Conservation (phyloP, 371 early-diverging fungal species). For the Rozella allomycis region DNA sequence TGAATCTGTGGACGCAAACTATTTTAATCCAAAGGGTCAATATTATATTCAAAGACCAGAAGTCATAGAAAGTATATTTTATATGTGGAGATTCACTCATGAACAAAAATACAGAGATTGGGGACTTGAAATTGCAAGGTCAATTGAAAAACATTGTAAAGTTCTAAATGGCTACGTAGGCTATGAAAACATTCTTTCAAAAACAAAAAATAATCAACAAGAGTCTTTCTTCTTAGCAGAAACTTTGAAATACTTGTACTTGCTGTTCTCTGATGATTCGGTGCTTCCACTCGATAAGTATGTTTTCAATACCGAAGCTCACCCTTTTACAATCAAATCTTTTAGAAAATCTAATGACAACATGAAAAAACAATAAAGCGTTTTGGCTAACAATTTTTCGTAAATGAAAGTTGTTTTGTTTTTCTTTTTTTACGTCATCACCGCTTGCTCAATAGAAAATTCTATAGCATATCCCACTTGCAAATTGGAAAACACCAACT, state of each 20-base stretch:
- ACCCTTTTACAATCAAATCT: slow-evolving; percentile 11
- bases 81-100: slow-evolving; percentile 20
- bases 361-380: too few species aligned
- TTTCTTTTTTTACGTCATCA: too few species aligned
- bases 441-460: too few species aligned
- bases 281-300: slow-evolving; percentile 12
- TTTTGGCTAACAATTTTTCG: too few species aligned
- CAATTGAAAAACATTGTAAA: slow-evolving; percentile 1
- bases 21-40: background rate
- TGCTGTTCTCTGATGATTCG: slow-evolving; percentile 14
- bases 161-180: slow-evolving; percentile 5
- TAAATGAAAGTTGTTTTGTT: too few species aligned
- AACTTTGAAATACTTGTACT: slow-evolving; percentile 5
- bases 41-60: slow-evolving; percentile 11
- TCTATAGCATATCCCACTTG: too few species aligned
- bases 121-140: slow-evolving; percentile 10
- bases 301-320: slow-evolving; percentile 25
- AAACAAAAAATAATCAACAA: slow-evolving; percentile 1
- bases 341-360: too few species aligned
- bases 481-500: too few species aligned
- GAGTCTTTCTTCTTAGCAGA: slow-evolving; percentile 6
- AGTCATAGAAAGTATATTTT: slow-evolving; percentile 15
- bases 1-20: slow-evolving; percentile 28
- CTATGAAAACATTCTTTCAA: slow-evolving; percentile 3
- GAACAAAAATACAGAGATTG: slow-evolving; percentile 13